Base-by-base conservation (phyloP, 192 early-diverging fungal genomes). In the Entophlyctis helioformis region DNA sequence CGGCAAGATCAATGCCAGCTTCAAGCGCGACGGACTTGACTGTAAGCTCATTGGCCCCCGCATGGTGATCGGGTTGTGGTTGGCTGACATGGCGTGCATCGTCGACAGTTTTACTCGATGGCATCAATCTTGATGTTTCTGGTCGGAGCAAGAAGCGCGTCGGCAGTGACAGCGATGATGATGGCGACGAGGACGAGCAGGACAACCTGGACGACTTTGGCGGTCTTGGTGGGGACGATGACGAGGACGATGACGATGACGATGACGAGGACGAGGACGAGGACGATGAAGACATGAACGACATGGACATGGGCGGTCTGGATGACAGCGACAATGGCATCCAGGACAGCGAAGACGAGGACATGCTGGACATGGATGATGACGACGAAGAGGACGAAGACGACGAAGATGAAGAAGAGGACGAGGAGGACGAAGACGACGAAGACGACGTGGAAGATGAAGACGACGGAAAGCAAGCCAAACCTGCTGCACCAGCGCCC, bases 11-110 rank as follows among this genome's bases (percentile, higher is more conserved):
- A 39, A 48, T 3, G 38, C 36, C 1, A 34, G 36, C 12, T 63
- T 63, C 34, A 57, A 50, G 33, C 42, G 48, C 28, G 60, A 63
- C 26, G 60, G 60, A 28, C 35, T 64, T 36, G 64, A 60, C 41
- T 65, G 23, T 31, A 13, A 38, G 24, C 35, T 66, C 24, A 24
- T 48, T n/a, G n/a, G n/a, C n/a, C n/a, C n/a, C n/a, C n/a, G n/a
- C n/a, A n/a, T n/a, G n/a, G n/a, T n/a, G n/a, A n/a, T n/a, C n/a
- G n/a, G n/a, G n/a, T n/a, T n/a, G n/a, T n/a, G n/a, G n/a, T n/a
- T n/a, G n/a, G n/a, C n/a, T n/a, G n/a, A n/a, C n/a, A n/a, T n/a
- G n/a, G n/a, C n/a, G n/a, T n/a, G n/a, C n/a, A n/a, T n/a, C n/a
- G n/a, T n/a, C n/a, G n/a, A n/a, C n/a, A n/a, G n/a, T n/a, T n/a